Evolutionary conservation across 192 early-diverging fungal genomes (phyloP).

Genomic region (Mortierella antarctica): DNA sequence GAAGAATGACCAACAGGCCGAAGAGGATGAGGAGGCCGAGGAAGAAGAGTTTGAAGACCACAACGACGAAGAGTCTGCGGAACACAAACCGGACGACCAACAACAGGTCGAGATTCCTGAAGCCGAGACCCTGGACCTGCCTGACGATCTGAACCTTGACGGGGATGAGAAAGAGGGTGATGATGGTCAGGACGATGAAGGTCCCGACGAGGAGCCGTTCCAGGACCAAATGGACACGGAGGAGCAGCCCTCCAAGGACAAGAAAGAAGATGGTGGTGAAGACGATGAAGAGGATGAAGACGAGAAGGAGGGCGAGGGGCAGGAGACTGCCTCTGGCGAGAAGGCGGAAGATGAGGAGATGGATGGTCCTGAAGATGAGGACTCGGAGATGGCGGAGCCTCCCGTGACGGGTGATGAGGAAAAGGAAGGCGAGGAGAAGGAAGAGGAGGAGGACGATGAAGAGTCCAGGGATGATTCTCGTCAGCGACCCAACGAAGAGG

Average conservation of each 20-base stretch:
- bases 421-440: constrained; percentile 24
- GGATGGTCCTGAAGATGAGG: constrained; percentile 33
- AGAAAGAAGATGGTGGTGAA: constrained; percentile 39
- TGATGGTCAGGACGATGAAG: constrained; percentile 60
- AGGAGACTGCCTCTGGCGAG: constrained; percentile 33
- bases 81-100: constrained; percentile 61
- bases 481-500: constrained; percentile 41
- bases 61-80: constrained; percentile 54
- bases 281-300: constrained; percentile 58
- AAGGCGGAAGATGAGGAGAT: constrained; percentile 54
- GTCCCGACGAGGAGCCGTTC: constrained; percentile 47
- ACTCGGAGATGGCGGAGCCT: constrained; percentile 40
- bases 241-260: constrained; percentile 52
- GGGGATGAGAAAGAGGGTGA: constrained; percentile 59
- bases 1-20: constrained; percentile 49
- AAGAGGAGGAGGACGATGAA: constrained; percentile 48
- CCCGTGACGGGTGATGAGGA: constrained; percentile 24
- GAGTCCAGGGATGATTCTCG: constrained; percentile 42
- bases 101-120: constrained; percentile 68
- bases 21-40: constrained; percentile 56
- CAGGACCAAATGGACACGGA: constrained; percentile 57
- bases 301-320: constrained; percentile 41
- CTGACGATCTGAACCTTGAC: constrained; percentile 82
- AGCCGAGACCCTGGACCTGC: constrained; percentile 81
- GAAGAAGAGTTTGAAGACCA: constrained; percentile 64